Percentiles rank a stretch among this genome's conserved stretches.
These are phyloP conservation scores for Salix purpurea DNA, from an alignment of 345 rosid species.

Conservation along the genomic window DNA sequence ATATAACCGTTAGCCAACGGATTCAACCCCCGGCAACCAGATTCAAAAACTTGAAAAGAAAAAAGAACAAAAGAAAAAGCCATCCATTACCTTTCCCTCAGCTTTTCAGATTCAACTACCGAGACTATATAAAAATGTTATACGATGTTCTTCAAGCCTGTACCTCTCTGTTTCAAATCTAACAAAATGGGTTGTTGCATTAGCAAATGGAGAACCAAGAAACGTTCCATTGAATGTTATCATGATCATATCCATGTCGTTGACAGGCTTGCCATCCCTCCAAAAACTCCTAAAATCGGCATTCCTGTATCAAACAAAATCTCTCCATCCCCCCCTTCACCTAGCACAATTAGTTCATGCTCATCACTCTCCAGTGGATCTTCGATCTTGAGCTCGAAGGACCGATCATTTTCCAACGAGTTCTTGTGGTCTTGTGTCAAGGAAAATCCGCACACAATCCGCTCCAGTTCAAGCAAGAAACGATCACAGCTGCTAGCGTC, in stretches of 20 bases:
- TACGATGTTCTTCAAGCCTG: not conserved
- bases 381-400: conserved; percentile 45
- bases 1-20: conserved; percentile 52
- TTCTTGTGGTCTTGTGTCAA: conserved; percentile 68
- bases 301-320: conserved; percentile 25
- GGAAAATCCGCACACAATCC: conserved; percentile 67
- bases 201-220: conserved; percentile 62
- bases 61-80: conserved; percentile 15
- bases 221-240: conserved; percentile 30
- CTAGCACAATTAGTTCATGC: conserved; percentile 33
- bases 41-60: conserved; percentile 41
- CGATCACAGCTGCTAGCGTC: conserved; percentile 27
- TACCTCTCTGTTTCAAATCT: not conserved
- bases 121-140: conserved; percentile 4
- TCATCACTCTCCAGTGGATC: conserved; percentile 48
- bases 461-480: conserved; percentile 59
- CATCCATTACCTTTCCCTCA: not conserved
- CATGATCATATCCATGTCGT: conserved; percentile 29
- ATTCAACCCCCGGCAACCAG: conserved; percentile 33
- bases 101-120: conserved; percentile 14
- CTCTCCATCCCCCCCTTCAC: conserved; percentile 47
- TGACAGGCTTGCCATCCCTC: conserved; percentile 55
- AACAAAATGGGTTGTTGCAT: conserved; percentile 73
- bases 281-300: conserved; percentile 23
- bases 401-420: conserved; percentile 75